Base-by-base conservation (phyloP, 2,329 filamentous ascomycete genomes). In the Alternaria panax region DNA sequence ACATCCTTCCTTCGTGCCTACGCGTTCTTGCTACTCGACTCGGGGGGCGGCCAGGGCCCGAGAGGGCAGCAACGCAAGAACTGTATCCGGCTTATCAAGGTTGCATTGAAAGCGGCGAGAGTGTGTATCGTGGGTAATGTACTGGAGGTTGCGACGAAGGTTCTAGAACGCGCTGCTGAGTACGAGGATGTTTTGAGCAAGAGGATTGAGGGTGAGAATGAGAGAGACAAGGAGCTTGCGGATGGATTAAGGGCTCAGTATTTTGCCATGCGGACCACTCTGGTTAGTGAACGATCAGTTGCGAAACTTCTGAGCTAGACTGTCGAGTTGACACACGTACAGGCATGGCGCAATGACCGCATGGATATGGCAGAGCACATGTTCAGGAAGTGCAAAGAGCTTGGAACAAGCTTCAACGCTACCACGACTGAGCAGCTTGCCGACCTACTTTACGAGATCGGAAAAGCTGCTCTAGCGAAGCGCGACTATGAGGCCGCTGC, bases 331-430 rank as follows among this genome's bases (percentile, higher is more conserved):
- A 64, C 24, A 8, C 7, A 6, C 5, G 11, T 32, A 20, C 25
- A 94, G 92, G 86, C 89, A 28, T 96, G 90, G 88, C 87, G 88
- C 67, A 88, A 93, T 71, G 83, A 86, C 40, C 86, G 89, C 40
- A 81, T 90, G 14, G 90, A 94, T 57, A 85, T 93, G 47, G 91
- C 92, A 27, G 92, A 96, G 54, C 87, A 92, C 75, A 87, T 95
- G 82, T 93, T 90, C 75, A 78, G 77, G 34, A 91, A 91, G 67
- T 78, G 87, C 46, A 67, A 79, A 61, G n/a, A 73, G 14, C 41
- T 72, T 11, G 75, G 78, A 9, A 75, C 67, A 36, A 54, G 72
- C 1, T 73, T 86, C 2, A 83, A 88, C 42, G 75, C 83, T 0
- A 62, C 76, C 2, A 83, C 83, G 1, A 81, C 84, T 2, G 90